These are phyloP conservation scores for Volvox carteri DNA, from an alignment of 163 green algal genomes.

Conservation along the genomic window DNA sequence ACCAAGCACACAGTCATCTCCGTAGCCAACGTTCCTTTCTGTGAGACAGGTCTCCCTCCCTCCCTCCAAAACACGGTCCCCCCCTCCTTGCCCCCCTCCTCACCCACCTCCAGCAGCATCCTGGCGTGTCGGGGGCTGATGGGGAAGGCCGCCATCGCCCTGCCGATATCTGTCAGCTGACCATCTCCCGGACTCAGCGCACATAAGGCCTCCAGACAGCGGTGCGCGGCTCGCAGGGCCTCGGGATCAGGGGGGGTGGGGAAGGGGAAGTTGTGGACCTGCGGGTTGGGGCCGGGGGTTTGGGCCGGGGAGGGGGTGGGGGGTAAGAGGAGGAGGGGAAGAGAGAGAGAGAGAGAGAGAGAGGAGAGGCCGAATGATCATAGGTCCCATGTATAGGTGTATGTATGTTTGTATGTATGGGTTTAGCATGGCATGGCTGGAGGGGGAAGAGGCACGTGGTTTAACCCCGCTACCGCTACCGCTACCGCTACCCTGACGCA, in stretches of 20 bases:
- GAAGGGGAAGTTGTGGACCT: slow-evolving; percentile 94
- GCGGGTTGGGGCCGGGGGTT: not conserved
- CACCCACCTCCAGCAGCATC: slow-evolving; percentile 89
- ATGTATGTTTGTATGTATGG: too few relatives aligned
- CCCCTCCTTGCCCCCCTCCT: too few relatives aligned
- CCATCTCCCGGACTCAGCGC: slow-evolving; percentile 73
- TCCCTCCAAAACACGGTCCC: not conserved
- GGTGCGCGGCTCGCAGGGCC: slow-evolving; percentile 76
- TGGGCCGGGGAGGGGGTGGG: too few relatives aligned
- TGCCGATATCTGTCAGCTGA: slow-evolving; percentile 82
- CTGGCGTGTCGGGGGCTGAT: slow-evolving; percentile 89
- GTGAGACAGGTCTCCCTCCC: too few relatives aligned
- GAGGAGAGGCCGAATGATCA: too few relatives aligned
- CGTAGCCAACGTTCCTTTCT: too few relatives aligned
- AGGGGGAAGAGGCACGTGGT: too few relatives aligned
- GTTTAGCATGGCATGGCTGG: too few relatives aligned
- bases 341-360: not conserved
- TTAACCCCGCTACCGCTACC: too few relatives aligned
- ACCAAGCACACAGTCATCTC: too few relatives aligned
- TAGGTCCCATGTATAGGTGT: too few relatives aligned
- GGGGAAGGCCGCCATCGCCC: slow-evolving; percentile 90
- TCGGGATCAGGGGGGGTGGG: slow-evolving; percentile 85
- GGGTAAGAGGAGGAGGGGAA: not conserved
- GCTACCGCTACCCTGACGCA: too few relatives aligned
- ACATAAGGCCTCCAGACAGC: slow-evolving; percentile 79